Evolutionary conservation across 768 basidiomycete species (phyloP).

Genomic region (Rhizopogon roseolus): DNA sequence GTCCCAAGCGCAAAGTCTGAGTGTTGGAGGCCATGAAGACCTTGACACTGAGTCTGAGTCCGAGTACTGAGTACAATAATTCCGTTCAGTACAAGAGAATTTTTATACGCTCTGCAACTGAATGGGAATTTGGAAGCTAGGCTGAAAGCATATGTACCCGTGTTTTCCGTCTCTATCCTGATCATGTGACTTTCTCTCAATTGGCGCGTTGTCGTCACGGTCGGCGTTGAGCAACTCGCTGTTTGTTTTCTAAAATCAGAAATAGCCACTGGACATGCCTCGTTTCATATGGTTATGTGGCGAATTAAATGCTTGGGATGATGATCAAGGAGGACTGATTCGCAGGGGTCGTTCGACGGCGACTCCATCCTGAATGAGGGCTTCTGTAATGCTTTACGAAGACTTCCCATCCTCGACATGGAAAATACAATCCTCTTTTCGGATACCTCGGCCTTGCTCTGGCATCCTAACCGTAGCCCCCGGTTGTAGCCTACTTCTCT

Average conservation of each 20-base stretch:
- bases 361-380: no score
- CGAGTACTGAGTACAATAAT: not conserved
- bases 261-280: not conserved
- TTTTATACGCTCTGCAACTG: no score
- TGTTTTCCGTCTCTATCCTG: no score
- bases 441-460: constrained; percentile 20
- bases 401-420: not conserved
- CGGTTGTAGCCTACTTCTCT: no score
- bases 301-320: not conserved
- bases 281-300: not conserved
- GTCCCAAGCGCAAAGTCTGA: constrained; percentile 48
- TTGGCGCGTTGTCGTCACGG: no score
- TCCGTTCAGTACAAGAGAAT: not conserved
- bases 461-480: not conserved
- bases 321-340: not conserved
- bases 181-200: no score
- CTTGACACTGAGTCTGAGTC: no score
- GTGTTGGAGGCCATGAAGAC: constrained; percentile 40
- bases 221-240: not conserved
- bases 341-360: constrained; percentile 1
- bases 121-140: no score
- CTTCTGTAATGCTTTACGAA: not conserved
- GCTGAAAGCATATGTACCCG: no score
- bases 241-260: not conserved
- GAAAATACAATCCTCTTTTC: not conserved